Conservation (phyloP, 805 yeast species). For the Candida sonorensis region DNA sequence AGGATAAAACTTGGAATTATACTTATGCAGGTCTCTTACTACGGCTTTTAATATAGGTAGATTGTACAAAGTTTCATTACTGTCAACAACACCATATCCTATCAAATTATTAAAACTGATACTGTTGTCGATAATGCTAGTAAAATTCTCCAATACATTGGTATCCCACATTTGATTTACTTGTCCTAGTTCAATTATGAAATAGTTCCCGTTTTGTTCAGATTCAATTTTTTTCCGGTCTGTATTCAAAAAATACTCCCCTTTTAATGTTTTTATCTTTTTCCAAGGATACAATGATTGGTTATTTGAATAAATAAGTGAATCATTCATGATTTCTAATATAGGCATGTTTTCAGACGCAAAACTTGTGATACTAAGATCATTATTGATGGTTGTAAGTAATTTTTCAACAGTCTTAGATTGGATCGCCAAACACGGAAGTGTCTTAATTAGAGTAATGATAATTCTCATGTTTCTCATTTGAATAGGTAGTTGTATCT, state of each 20-base stretch:
- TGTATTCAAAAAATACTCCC: conserved; percentile 6
- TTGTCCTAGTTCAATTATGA: conserved; percentile 9
- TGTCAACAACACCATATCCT: conserved; percentile 90
- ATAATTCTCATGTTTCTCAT: too few species aligned
- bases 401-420: too few species aligned
- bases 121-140: conserved; percentile 66
- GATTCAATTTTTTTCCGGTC: conserved; percentile 5
- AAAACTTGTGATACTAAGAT: too few species aligned
- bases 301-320: background rate
- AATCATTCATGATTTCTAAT: too few species aligned
- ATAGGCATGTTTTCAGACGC: too few species aligned
- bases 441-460: too few species aligned
- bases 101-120: conserved; percentile 64
- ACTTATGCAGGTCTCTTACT: conserved; percentile 71
- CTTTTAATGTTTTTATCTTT: conserved; percentile 2
- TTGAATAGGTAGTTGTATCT: too few species aligned
- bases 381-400: too few species aligned
- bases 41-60: conserved; percentile 83
- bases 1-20: too few species aligned
- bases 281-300: too few species aligned
- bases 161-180: conserved; percentile 18
- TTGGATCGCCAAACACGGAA: too few species aligned
- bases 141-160: conserved; percentile 57
- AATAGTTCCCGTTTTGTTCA: conserved; percentile 10
- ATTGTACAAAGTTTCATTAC: conserved; percentile 64